Evolutionary conservation across 2,329 filamentous ascomycete genomes (phyloP), one percentile per base, ranked within the genome.

Genomic region (Zymoseptoria crescenta): DNA sequence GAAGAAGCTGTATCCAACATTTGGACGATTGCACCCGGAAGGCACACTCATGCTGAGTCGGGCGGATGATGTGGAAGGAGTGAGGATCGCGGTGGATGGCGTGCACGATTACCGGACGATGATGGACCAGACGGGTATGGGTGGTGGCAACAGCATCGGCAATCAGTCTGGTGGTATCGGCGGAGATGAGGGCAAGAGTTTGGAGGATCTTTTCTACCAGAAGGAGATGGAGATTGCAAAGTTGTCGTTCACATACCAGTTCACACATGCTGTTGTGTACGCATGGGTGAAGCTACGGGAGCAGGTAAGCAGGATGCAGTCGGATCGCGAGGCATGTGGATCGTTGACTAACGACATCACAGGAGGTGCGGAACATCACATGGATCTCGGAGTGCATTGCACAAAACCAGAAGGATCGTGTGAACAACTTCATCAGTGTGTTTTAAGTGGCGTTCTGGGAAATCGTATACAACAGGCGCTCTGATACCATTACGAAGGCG

Each of bases 361-460:
- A 97, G 92, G 94, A 99, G 88, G 96, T 97, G 70, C 89, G 94
- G 66, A 99, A 99, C 77, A 96, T 99, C 72, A 97, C 94, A 55
- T 99, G 94, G 94, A 99, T 99, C 75, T 88, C 94, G 21, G 94
- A 99, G 77, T 99, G 94, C 79, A 99, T 99, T 83, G 94, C 94
- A 58, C 94, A 99, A 78, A 96, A 96, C 80, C 94, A 99, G 78
- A 99, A 99, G 80, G 94, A 99, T 76, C 86, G 94, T 73, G 97
- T 99, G 74, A 89, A 90, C 69, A 99, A 97, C 78, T 99, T 96
- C 77, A 99, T 99, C 75, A 96, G 91, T 77, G 94, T 97, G 63
- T 96, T 99, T 77, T 96, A 62, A 60, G 56, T 48, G 35, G 16
- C 35, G 35, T 45, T 45, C 35, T 16, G 35, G 5, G n/a, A 16